Conservation (phyloP, 2,329 filamentous ascomycete genomes). For the Penicillium griseofulvum region DNA sequence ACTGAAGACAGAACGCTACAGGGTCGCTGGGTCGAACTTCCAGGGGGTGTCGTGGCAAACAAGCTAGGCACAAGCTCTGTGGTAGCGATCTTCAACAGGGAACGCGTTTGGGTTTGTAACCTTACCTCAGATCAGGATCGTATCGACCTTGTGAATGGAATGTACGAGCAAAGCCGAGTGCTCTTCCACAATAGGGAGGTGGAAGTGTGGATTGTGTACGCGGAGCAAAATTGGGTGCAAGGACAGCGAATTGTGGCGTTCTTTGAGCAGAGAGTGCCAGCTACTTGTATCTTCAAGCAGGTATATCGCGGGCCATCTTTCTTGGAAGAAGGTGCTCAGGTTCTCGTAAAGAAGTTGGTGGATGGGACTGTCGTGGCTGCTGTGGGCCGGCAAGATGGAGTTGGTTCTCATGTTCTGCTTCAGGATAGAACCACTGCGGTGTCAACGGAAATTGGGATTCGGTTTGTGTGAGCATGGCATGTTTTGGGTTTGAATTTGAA, state of each 20-base stretch:
- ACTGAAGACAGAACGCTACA: no score
- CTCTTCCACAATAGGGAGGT: not conserved
- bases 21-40: not conserved
- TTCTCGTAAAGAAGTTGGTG: not conserved
- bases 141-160: not conserved
- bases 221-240: not conserved
- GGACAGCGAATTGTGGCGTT: not conserved
- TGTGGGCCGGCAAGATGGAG: not conserved
- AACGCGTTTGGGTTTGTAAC: not conserved
- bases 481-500: not conserved
- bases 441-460: not conserved
- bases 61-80: not conserved
- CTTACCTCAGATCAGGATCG: not conserved
- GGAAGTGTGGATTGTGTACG: slow-evolving; percentile 1
- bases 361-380: not conserved
- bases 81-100: not conserved
- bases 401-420: not conserved
- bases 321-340: not conserved
- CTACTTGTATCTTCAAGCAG: not conserved
- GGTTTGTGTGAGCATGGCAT: not conserved
- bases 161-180: not conserved
- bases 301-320: not conserved
- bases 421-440: not conserved
- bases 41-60: not conserved
- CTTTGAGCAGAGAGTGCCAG: not conserved